Percentiles rank a stretch among this genome's conserved stretches.
These are phyloP conservation scores for Alternaria novae-zelandiae DNA, from an alignment of 2,329 filamentous ascomycete genomes.

Conservation along the genomic window DNA sequence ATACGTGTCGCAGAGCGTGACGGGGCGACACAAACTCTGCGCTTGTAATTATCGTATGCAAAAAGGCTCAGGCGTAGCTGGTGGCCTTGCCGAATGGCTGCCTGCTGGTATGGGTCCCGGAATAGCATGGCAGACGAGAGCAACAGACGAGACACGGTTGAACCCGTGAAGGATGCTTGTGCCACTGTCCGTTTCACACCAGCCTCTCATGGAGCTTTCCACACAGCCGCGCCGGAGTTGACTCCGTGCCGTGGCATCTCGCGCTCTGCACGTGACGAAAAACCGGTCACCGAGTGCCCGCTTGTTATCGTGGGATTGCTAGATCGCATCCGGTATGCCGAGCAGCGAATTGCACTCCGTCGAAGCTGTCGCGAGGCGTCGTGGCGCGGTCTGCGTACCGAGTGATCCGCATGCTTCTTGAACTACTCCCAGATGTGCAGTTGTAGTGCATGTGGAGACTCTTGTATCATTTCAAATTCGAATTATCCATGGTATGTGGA, in stretches of 20 bases:
- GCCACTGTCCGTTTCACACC: conserved; percentile 2
- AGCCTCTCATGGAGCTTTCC: background rate
- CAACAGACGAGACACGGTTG: conserved; percentile 7
- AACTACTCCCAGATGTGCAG: background rate
- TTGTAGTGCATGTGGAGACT: background rate
- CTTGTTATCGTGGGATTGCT: background rate
- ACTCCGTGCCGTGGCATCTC: conserved; percentile 6
- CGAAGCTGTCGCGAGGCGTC: conserved; percentile 2
- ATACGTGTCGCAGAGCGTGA: background rate
- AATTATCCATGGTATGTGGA: background rate
- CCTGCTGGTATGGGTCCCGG: background rate
- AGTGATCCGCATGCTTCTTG: conserved; percentile 4
- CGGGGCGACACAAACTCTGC: background rate
- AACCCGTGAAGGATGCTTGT: conserved; percentile 9
- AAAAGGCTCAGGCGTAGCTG: background rate
- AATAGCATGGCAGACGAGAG: conserved; percentile 3
- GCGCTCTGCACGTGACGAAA: conserved; percentile 2
- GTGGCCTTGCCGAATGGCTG: background rate
- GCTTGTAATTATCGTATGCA: background rate
- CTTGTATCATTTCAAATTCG: background rate
- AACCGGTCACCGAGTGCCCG: conserved; percentile 7
- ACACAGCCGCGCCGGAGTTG: background rate
- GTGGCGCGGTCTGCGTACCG: conserved; percentile 3
- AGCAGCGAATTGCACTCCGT: background rate
- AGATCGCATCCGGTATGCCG: conserved; percentile 3